Base-by-base conservation (phyloP, 179 eudicot genomes). In the Silene noctiflora region DNA sequence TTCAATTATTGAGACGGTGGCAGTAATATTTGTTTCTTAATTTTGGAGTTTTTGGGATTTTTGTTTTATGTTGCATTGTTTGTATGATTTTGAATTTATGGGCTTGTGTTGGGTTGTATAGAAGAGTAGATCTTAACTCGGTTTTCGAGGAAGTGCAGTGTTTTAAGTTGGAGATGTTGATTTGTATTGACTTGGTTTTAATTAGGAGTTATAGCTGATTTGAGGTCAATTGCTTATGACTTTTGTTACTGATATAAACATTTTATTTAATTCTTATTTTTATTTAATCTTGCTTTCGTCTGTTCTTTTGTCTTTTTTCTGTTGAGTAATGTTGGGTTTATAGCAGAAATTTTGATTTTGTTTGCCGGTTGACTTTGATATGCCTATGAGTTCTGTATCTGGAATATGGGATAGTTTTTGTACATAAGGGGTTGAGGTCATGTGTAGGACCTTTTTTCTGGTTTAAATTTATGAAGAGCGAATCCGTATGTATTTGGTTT, bases 81-180 rank as follows among this genome's bases (percentile, higher is more conserved):
- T 68, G 11, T 69, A 22, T 44, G 62, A 13, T 59, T 76, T 61
- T 60, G 7, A 19, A 21, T 12, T 69, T 10, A 20, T 39, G 59
- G 67, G 33, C 16, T 42, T 53, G 53, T 56, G 11, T 35, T 53
- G 53, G 48, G 13, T 39, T 39, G 46, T 39, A 39, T 39, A 39
- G 46, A 7, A 29, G 17, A 16, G 67, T 68, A 75, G 64, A 75
- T 51, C 59, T 75, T 35, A 4, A 27, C 7, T 65, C 13, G 44
- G 33, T 33, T 33, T 33, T 33, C 61, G 20, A 71, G 16, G 4
- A 19, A 53, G 11, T 29, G 35, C 16, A 21, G 5, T 55, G 39
- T 22, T 20, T 20, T 67, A 7, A 14, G 39, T 53, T 2, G 46
- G 16, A n/a, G 14, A 29, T 58, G 10, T 33, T 31, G 19, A 66